phyloP scores from a whole-genome alignment of 1,139 yeast species.

The Debaryomyces sp. region DNA sequence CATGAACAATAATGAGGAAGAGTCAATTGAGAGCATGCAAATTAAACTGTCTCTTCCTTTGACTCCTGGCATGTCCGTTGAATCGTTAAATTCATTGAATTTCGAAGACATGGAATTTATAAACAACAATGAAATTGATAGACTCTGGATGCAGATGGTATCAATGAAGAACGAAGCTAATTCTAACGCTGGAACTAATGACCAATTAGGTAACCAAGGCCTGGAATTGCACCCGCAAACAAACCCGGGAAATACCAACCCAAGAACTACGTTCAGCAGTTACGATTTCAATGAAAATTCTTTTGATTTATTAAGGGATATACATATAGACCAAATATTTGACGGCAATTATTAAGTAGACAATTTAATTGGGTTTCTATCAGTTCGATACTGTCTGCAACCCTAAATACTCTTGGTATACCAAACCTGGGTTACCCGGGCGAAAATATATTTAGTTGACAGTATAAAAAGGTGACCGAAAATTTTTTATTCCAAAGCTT shows the following conservation, averaged over 20 bases:
- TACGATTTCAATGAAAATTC: not conserved
- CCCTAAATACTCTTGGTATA: not conserved
- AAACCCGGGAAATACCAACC: not conserved
- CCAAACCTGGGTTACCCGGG: slow-evolving; percentile 1
- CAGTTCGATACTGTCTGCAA: not conserved
- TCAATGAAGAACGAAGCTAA: slow-evolving; percentile 25
- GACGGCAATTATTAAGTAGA: not conserved
- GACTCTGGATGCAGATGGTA: slow-evolving; percentile 40
- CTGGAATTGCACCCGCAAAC: not conserved
- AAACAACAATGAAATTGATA: slow-evolving; percentile 37
- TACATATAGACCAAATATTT: not conserved
- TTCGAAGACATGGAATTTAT: slow-evolving; percentile 23
- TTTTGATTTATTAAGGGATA: not conserved
- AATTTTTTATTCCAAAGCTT: not conserved
- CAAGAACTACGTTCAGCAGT: not conserved
- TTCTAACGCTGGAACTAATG: not conserved
- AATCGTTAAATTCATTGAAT: slow-evolving; percentile 14
- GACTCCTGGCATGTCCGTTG: slow-evolving; percentile 2
- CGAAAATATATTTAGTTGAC: not conserved
- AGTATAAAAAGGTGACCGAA: not conserved
- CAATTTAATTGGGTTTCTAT: not conserved
- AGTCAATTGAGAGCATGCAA: not conserved
- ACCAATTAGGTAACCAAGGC: not conserved
- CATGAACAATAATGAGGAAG: not conserved
- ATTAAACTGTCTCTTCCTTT: not conserved